Percentiles rank a stretch among this genome's conserved stretches.
Evolutionary conservation across 2,329 filamentous ascomycete species (phyloP).

Genomic region (Talaromyces verruculosus): DNA sequence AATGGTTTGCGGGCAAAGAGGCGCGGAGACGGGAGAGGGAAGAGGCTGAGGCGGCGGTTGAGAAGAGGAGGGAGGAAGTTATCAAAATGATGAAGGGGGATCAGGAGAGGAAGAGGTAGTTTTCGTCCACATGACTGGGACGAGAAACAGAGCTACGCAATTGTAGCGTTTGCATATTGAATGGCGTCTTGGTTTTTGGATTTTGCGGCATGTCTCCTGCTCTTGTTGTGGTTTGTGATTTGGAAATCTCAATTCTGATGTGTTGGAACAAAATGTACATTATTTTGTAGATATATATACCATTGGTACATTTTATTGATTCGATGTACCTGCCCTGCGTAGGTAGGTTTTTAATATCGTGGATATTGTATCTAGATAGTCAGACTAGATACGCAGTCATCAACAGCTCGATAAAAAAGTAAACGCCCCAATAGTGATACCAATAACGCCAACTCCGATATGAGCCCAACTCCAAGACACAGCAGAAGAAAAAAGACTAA

Average conservation of each 20-base stretch:
- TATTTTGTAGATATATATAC: constrained; percentile 18
- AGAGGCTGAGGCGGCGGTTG: constrained; percentile 52
- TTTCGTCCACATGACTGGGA: background rate
- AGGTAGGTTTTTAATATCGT: background rate
- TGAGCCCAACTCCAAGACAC: background rate
- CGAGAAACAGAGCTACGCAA: no score
- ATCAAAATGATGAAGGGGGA: constrained; percentile 45
- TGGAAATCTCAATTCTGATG: constrained; percentile 13
- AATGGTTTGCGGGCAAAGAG: constrained; percentile 82
- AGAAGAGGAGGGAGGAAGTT: constrained; percentile 43
- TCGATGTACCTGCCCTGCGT: background rate
- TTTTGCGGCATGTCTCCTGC: constrained; percentile 1
- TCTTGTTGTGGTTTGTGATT: background rate
- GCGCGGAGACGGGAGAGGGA: constrained; percentile 69
- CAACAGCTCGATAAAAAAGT: background rate
- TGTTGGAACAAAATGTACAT: constrained; percentile 15
- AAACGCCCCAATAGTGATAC: background rate
- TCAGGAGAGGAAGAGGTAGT: constrained; percentile 28
- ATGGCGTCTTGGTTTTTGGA: constrained; percentile 16
- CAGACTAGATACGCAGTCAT: background rate
- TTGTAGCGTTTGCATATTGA: constrained; percentile 18
- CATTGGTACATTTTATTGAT: constrained; percentile 2
- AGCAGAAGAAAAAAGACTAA: constrained; percentile 24
- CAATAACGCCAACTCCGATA: constrained; percentile 1
- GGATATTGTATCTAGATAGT: background rate